phyloP scores from a whole-genome alignment of 805 yeast species.

The Kluyveromyces nonfermentans region DNA sequence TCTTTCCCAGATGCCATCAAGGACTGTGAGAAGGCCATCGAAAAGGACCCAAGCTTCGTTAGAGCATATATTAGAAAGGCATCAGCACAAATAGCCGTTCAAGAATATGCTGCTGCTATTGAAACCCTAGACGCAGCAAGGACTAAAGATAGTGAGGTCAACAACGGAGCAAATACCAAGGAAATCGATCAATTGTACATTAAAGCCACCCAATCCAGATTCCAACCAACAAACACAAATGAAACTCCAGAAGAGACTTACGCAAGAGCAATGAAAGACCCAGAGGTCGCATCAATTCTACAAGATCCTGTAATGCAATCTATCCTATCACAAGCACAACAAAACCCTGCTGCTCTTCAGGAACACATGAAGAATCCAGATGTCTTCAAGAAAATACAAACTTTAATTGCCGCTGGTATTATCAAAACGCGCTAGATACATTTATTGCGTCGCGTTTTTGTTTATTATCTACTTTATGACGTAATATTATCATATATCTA shows the following conservation, averaged over 20 bases:
- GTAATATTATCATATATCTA: not conserved
- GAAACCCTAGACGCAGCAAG: slow-evolving; percentile 78
- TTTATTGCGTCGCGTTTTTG: not conserved
- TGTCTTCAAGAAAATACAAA: slow-evolving; percentile 75
- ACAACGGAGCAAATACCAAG: slow-evolving; percentile 47
- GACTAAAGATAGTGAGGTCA: slow-evolving; percentile 54
- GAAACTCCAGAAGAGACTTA: slow-evolving; percentile 93
- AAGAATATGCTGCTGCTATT: slow-evolving; percentile 71
- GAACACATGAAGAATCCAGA: slow-evolving; percentile 98
- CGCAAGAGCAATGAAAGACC: slow-evolving; percentile 84
- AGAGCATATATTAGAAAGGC: slow-evolving; percentile 98
- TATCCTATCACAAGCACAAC: slow-evolving; percentile 86
- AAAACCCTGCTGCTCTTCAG: slow-evolving; percentile 91
- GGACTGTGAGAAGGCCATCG: slow-evolving; percentile 87
- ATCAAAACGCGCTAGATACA: slow-evolving; percentile 65
- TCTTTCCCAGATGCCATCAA: slow-evolving; percentile 94
- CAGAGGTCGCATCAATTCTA: slow-evolving; percentile 83
- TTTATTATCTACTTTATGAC: not conserved
- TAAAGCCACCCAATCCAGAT: slow-evolving; percentile 73
- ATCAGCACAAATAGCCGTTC: slow-evolving; percentile 82
- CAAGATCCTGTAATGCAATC: slow-evolving; percentile 96
- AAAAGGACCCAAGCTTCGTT: slow-evolving; percentile 77
- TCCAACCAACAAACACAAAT: slow-evolving; percentile 63
- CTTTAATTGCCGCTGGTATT: slow-evolving; percentile 92
- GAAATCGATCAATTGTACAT: slow-evolving; percentile 78